Evolutionary conservation across 345 rosid species (phyloP).

Genomic region (Odontarrhena argentea): DNA sequence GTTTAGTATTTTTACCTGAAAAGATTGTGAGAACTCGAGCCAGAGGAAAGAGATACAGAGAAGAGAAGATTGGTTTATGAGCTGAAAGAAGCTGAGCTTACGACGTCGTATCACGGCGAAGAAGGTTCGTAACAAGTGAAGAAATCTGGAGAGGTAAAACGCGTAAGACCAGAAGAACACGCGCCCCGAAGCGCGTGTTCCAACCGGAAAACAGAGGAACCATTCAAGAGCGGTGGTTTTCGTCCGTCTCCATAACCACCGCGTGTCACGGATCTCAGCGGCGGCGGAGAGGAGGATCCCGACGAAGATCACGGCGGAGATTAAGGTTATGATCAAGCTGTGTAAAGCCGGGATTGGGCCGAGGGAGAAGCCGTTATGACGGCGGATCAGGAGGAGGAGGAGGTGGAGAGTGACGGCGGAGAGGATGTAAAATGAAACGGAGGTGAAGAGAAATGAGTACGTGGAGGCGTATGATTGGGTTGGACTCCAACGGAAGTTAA

Average conservation of each 20-base stretch:
- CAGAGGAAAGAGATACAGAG: constrained; percentile 79
- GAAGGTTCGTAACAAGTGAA: constrained; percentile 78
- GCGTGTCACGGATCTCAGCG: constrained; percentile 80
- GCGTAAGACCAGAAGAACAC: constrained; percentile 96
- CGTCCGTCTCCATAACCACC: constrained; percentile 79
- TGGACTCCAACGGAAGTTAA: constrained; percentile 87
- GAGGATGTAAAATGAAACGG: constrained; percentile 58
- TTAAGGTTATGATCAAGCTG: constrained; percentile 59
- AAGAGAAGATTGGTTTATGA: constrained; percentile 68
- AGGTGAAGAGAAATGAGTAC: constrained; percentile 71
- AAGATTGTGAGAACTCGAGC: constrained; percentile 92
- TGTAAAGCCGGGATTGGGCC: constrained; percentile 87
- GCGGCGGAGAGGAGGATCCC: constrained; percentile 77
- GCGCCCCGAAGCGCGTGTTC: constrained; percentile 96
- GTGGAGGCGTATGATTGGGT: constrained; percentile 85
- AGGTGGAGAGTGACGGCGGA: constrained; percentile 58
- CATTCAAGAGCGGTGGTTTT: constrained; percentile 71
- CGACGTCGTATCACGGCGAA: constrained; percentile 58
- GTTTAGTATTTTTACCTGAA: constrained; percentile 50
- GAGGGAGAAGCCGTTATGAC: constrained; percentile 59
- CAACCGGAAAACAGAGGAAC: constrained; percentile 96
- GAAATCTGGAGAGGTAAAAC: constrained; percentile 82
- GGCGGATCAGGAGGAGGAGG: constrained; percentile 48
- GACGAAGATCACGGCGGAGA: constrained; percentile 68
- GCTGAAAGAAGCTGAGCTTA: constrained; percentile 56